Percentiles rank a stretch among this genome's conserved stretches.
These are phyloP conservation scores for Geotrichum carabidarum DNA, from an alignment of 1,139 yeast genomes.

Conservation along the genomic window DNA sequence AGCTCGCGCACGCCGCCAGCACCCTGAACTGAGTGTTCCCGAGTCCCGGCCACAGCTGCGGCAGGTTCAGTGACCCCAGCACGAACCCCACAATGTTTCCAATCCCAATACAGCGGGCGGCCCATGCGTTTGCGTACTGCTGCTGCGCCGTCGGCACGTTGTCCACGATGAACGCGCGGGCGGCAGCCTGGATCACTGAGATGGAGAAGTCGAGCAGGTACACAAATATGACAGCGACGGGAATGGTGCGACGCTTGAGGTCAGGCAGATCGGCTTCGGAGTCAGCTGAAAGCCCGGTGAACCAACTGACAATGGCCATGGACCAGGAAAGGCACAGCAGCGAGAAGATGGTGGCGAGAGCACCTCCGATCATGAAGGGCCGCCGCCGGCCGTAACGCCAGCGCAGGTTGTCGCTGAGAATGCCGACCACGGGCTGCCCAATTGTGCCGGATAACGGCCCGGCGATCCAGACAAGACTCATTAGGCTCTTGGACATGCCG, in stretches of 20 bases:
- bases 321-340: conserved; percentile 43
- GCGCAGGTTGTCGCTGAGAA: conserved; percentile 48
- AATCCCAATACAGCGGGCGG: conserved; percentile 52
- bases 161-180: conserved; percentile 48
- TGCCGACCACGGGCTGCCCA: conserved; percentile 57
- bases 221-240: conserved; percentile 44
- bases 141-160: conserved; percentile 47
- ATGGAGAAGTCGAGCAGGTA: conserved; percentile 47
- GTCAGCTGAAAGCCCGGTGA: conserved; percentile 28
- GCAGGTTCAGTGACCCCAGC: conserved; percentile 37
- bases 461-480: conserved; percentile 57
- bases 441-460: conserved; percentile 58
- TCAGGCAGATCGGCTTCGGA: conserved; percentile 4
- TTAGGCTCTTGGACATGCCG: conserved; percentile 49
- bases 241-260: conserved; percentile 35
- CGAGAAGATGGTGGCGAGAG: conserved; percentile 41
- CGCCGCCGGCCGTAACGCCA: conserved; percentile 47
- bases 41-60: conserved; percentile 34
- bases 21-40: conserved; percentile 45
- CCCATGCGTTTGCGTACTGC: conserved; percentile 57
- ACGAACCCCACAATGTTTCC: conserved; percentile 48
- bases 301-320: conserved; percentile 32
- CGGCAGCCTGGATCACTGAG: conserved; percentile 46
- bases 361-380: conserved; percentile 50
- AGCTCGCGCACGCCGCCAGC: conserved; percentile 40